Evolutionary conservation across 2,329 filamentous ascomycete species (phyloP), one percentile per base, ranked within the genome.

Genomic region (Dactylellina sp.): DNA sequence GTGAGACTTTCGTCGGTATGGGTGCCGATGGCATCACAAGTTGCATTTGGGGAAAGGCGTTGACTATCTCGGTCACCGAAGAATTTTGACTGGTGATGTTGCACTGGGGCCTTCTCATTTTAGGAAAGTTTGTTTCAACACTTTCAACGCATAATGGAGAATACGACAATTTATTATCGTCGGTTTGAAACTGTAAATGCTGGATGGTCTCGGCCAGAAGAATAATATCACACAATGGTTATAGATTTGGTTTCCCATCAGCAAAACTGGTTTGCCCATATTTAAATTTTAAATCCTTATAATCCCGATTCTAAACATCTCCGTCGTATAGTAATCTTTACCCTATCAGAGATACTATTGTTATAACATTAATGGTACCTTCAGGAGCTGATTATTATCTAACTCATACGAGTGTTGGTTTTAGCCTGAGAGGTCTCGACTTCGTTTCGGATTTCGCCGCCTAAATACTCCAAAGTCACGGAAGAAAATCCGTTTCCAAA

Each of bases 51-150:
- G n/a, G 35, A 11, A 12, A 16, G 1, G 20, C 24, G 9, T 39
- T 12, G 24, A 24, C n/a, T 57, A 28, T 64, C 37, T n/a, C 22
- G 7, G 18, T 60, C 40, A 28, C 16, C 16, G 53, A 53, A 66
- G 70, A 66, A 57, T 49, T 66, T 74, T 53, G 50, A 37, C 12
- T 49, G 40, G 52, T 12, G 9, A 40, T 40, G 37, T 40, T 40
- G 37, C 3, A 40, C 5, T 14, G 14, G 37, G 6, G 12, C 9
- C 9, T 32, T 32, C 9, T 53, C 39, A 9, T 6, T 16, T 61
- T 32, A 44, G 60, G 61, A 37, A 72, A n/a, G 68, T 66, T 74
- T 74, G 60, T 63, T 72, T 14, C 68, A 42, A 72, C 68, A 61
- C 1, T 9, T 37, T 7, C 60, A 72, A 65, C 60, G 47, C 66